Base-by-base conservation (phyloP, 768 basidiomycete genomes). In the Punctularia strigosozonata region DNA sequence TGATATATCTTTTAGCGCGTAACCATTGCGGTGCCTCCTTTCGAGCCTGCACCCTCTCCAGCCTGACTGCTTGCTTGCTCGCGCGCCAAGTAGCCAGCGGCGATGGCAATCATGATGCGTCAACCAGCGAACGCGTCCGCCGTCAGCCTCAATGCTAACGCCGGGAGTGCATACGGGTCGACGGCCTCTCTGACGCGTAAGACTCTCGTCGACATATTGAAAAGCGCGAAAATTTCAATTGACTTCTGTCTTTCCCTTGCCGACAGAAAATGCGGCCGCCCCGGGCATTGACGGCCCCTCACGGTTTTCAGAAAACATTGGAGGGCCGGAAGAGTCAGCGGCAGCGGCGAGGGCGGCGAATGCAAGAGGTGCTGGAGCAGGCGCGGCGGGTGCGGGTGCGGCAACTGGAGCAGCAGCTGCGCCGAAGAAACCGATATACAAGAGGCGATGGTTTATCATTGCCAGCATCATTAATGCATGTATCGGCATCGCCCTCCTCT, bases 401-500 rank as follows among this genome's bases (percentile, higher is more conserved):
- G 26, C 8, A 28, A 15, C 8, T 28, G 26, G 8, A 8, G 10
- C 26, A 28, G 26, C 43, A 10, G 33, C 47, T 8, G 36, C 35
- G 7, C 35, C 35, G 8, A 37, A 39, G 28, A 51, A 50, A 22
- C 75, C 74, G 12, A 65, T 80, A 40, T 80, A 77, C 61, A 78
- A 73, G 53, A 69, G 62, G 44, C 66, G 69, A 30, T 71, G 68
- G 65, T 80, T 82, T 61, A 75, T 81, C 42, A 67, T 80, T 43
- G 64, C 68, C 21, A 62, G 64, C 38, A 50, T 74, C 43, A 62
- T 80, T 21, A 49, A 64, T 3, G 55, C 66, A 14, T 65, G 69
- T 4, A 49, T 82, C 13, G 71, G 61, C 25, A 79, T 84, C 38
- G 75, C 66, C 13, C 51, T 82, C 25, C 55, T 83, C 15, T 84